phyloP scores from a whole-genome alignment of 2,329 filamentous ascomycete species.

The Fusarium chuoi region DNA sequence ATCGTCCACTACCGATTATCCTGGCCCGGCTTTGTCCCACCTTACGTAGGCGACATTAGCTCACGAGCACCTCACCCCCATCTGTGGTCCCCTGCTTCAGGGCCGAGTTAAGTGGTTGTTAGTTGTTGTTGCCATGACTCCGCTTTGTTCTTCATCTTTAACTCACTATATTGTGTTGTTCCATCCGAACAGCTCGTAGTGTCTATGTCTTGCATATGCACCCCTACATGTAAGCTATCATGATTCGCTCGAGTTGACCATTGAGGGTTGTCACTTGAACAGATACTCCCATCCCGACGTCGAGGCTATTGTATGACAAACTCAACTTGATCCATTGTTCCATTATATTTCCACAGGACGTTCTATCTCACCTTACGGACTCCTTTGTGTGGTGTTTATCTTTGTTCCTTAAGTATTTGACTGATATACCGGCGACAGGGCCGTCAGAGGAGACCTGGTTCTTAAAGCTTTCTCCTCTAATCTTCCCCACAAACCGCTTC shows the following conservation, averaged over 20 bases:
- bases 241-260: neutral
- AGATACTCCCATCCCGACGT: neutral
- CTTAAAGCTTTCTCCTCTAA: neutral
- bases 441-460: neutral
- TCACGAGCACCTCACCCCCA: slow-evolving; percentile 12
- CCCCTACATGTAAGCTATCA: neutral
- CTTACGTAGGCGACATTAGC: slow-evolving; percentile 10
- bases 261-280: neutral
- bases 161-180: neutral
- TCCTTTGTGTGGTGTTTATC: neutral
- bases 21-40: slow-evolving; percentile 24
- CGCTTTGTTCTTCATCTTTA: neutral
- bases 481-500: neutral
- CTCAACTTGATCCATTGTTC: neutral
- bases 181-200: neutral
- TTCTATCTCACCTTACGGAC: neutral
- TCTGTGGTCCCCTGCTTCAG: slow-evolving; percentile 2
- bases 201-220: neutral
- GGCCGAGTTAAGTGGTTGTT: neutral
- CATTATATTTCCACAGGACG: neutral
- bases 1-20: slow-evolving; percentile 19
- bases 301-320: neutral
- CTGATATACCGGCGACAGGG: too few relatives aligned
- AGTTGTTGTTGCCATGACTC: neutral
- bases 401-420: neutral